Percentiles rank a stretch among this genome's conserved stretches.
phyloP scores from a whole-genome alignment of 192 early-diverging fungal genomes.

The Backusella mclennaniae region DNA sequence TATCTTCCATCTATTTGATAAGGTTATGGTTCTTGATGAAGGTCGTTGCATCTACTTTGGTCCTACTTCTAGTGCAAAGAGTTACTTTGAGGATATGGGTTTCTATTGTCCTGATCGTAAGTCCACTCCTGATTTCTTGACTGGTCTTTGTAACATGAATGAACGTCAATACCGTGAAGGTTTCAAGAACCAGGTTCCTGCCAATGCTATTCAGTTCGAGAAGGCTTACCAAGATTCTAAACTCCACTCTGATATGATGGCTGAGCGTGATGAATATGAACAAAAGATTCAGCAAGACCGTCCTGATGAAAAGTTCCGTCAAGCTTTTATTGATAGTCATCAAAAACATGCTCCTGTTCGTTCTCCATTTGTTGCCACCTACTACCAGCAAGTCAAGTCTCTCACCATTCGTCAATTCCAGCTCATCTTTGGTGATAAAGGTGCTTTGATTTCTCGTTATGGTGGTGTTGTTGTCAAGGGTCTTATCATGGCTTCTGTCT shows the following conservation, averaged over 20 bases:
- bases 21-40: conserved; percentile 63
- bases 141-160: conserved; percentile 56
- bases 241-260: conserved; percentile 29
- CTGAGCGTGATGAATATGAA: conserved; percentile 38
- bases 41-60: conserved; percentile 68
- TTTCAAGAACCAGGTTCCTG: conserved; percentile 47
- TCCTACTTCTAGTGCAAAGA: conserved; percentile 41
- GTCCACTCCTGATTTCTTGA: conserved; percentile 64
- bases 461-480: conserved; percentile 57
- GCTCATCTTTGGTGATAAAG: conserved; percentile 44
- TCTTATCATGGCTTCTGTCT: conserved; percentile 70
- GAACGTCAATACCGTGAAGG: conserved; percentile 52
- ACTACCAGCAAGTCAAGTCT: conserved; percentile 47
- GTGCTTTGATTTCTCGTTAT: conserved; percentile 52
- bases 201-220: conserved; percentile 58
- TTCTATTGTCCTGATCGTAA: conserved; percentile 53
- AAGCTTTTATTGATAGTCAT: conserved; percentile 57
- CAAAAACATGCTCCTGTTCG: conserved; percentile 37
- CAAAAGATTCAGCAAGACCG: conserved; percentile 29
- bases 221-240: conserved; percentile 39
- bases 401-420: conserved; percentile 56
- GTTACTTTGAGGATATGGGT: conserved; percentile 53
- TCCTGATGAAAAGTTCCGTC: conserved; percentile 38
- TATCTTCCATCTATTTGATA: conserved; percentile 64
- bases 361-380: conserved; percentile 62